Base-by-base conservation (phyloP, 331 rosid genomes). In the Acacia concinna region DNA sequence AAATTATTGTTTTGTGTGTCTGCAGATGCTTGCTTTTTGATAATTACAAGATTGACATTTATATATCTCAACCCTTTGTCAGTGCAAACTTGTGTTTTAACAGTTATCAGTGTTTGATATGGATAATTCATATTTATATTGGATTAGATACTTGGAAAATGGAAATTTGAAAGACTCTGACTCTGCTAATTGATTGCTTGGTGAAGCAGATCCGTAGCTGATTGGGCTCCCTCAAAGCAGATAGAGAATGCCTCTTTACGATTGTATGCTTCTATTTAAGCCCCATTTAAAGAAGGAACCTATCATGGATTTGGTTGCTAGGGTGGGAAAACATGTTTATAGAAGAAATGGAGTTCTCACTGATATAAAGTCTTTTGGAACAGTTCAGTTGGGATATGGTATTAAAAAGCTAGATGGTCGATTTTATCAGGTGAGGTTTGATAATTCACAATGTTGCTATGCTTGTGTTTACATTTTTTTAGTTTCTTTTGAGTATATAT, bases 361-460 rank as follows among this genome's bases (percentile, higher is more conserved):
- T 31, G 89, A 84, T 65, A 1, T 93, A 1, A 87, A 84, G 84
- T 85, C 87, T 51, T 84, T 87, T 30, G 99, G 96, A 76, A 27
- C 15, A 0, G 86, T 96, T 79, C 96, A 93, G 4, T 84, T 96
- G 85, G 98, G 98, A 41, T 96, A 96, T 78, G 99, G 98, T 27
- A 78, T 96, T 14, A 93, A 85, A 82, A 96, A 96, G 87, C 94
- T 90, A 34, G 99, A 96, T 76, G 99, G 99, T 27, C 84, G 97
- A 68, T 88, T 74, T 77, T 96, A 40, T 81, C 91, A 96, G 99
- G 98, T 95, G 32, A 63, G 77, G 10, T 41, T 59, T 41, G 37
- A 46, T 27, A 60, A 10, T 46, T 43, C 3, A 6, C 51, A 40
- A 59, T 15, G 74, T 41, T 31, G 21, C 46, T 17, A 20, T 73